phyloP scores from a whole-genome alignment of 768 basidiomycete genomes.

The Amanita brunnescens region DNA sequence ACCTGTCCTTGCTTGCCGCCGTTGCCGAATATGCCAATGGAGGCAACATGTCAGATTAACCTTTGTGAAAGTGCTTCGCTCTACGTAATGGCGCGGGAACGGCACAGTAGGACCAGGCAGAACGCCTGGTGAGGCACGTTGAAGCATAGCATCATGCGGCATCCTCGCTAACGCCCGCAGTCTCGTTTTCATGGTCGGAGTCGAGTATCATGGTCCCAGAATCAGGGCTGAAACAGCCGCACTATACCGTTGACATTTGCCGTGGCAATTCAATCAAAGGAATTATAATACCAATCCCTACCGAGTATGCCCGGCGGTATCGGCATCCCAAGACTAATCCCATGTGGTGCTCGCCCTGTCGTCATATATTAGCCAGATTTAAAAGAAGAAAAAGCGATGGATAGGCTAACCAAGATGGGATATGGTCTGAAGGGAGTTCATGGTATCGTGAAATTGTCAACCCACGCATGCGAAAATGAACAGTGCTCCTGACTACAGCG shows the following conservation, averaged over 20 bases:
- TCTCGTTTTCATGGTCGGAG: too few species aligned
- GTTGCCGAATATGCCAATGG: not conserved
- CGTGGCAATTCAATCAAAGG: not conserved
- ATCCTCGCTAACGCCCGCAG: too few species aligned
- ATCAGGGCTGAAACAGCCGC: not conserved
- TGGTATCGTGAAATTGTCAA: too few species aligned
- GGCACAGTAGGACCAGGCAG: not conserved
- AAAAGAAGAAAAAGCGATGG: not conserved
- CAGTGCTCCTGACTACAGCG: not conserved
- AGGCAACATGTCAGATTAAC: not conserved
- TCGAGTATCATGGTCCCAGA: too few species aligned
- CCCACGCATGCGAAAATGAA: not conserved
- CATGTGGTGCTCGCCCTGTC: not conserved
- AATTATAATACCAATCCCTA: not conserved
- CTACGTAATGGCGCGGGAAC: too few species aligned
- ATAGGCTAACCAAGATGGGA: not conserved
- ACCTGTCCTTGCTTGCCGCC: not conserved
- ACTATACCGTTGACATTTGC: not conserved
- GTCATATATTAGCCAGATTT: not conserved
- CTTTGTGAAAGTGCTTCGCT: too few species aligned
- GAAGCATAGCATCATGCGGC: too few species aligned
- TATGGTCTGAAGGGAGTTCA: not conserved
- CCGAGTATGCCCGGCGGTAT: not conserved
- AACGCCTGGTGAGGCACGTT: too few species aligned
- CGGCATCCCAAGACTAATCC: not conserved